phyloP scores from a whole-genome alignment of 495 filamentous ascomycete species.

The Entonaema liquescens region DNA sequence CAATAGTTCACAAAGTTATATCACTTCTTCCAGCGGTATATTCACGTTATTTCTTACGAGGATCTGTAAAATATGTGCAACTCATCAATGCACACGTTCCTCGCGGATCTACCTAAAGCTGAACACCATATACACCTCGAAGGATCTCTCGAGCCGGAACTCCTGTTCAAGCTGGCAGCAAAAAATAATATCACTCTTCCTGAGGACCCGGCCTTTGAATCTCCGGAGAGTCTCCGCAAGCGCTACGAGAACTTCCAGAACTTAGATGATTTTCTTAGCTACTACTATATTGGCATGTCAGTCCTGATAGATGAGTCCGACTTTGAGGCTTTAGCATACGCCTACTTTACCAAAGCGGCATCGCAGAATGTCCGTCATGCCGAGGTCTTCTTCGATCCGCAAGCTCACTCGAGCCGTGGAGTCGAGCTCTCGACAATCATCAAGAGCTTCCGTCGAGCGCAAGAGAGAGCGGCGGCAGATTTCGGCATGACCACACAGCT shows the following conservation, averaged over 20 bases:
- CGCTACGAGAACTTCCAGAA: slow-evolving; percentile 73
- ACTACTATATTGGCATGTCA: slow-evolving; percentile 81
- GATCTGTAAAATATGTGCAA: slow-evolving; percentile 57
- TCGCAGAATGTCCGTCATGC: slow-evolving; percentile 71
- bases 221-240: slow-evolving; percentile 61
- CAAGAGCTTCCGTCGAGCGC: slow-evolving; percentile 65
- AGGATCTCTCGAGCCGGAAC: slow-evolving; percentile 70
- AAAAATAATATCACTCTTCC: slow-evolving; percentile 71
- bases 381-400: slow-evolving; percentile 84
- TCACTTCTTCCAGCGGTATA: neutral
- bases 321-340: slow-evolving; percentile 78
- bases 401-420: slow-evolving; percentile 72
- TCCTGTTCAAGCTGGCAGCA: slow-evolving; percentile 73
- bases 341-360: slow-evolving; percentile 72
- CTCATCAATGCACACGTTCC: slow-evolving; percentile 65
- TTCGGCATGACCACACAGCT: slow-evolving; percentile 68
- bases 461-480: slow-evolving; percentile 67
- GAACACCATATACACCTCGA: slow-evolving; percentile 85
- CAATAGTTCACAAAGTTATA: neutral
- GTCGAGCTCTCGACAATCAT: slow-evolving; percentile 69
- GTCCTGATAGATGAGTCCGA: slow-evolving; percentile 64
- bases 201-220: slow-evolving; percentile 66
- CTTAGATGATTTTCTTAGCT: slow-evolving; percentile 79
- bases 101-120: slow-evolving; percentile 75
- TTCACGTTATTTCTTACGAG: neutral